A percentile compares a stretch with the other conserved stretches of the same genome.
These are phyloP conservation scores for Delonix regia DNA, from an alignment of 306 rosid genomes.

Conservation along the genomic window DNA sequence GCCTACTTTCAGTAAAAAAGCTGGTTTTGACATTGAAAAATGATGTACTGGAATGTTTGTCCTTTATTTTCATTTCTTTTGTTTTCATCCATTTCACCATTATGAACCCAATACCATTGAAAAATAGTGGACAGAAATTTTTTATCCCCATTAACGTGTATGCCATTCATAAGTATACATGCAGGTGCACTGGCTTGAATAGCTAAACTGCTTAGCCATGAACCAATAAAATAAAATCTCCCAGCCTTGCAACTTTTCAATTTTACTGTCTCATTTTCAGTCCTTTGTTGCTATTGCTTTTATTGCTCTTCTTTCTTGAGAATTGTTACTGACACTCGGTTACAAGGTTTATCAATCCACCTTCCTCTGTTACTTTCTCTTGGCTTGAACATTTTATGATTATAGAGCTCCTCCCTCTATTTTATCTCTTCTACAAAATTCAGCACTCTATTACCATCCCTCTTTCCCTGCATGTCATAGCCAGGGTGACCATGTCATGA, in stretches of 20 bases:
- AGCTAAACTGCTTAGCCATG: slow-evolving; percentile 24
- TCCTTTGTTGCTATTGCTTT: slow-evolving; percentile 7
- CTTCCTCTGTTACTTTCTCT: not conserved
- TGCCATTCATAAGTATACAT: slow-evolving; percentile 27
- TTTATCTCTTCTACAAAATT: slow-evolving; percentile 7
- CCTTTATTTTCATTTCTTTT: slow-evolving; percentile 7
- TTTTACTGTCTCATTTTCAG: slow-evolving; percentile 25
- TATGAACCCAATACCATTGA: not conserved
- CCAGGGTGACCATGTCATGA: not conserved
- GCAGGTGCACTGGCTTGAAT: slow-evolving; percentile 31
- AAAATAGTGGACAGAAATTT: not conserved
- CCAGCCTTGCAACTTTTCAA: not conserved
- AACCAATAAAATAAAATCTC: slow-evolving; percentile 25
- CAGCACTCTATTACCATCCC: not conserved
- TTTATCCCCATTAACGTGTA: slow-evolving; percentile 5
- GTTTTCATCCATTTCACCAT: not conserved
- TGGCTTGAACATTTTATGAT: not conserved
- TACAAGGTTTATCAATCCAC: slow-evolving; percentile 8
- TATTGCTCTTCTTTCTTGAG: not conserved
- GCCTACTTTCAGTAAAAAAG: slow-evolving; percentile 5
- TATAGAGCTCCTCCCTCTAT: not conserved
- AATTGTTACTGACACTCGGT: not conserved
- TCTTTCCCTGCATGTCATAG: slow-evolving; percentile 32
- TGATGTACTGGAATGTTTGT: slow-evolving; percentile 11
- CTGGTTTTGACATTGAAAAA: slow-evolving; percentile 22